These are phyloP conservation scores for Drechmeria coniospora DNA, from an alignment of 2,329 filamentous ascomycete genomes.

Conservation along the genomic window DNA sequence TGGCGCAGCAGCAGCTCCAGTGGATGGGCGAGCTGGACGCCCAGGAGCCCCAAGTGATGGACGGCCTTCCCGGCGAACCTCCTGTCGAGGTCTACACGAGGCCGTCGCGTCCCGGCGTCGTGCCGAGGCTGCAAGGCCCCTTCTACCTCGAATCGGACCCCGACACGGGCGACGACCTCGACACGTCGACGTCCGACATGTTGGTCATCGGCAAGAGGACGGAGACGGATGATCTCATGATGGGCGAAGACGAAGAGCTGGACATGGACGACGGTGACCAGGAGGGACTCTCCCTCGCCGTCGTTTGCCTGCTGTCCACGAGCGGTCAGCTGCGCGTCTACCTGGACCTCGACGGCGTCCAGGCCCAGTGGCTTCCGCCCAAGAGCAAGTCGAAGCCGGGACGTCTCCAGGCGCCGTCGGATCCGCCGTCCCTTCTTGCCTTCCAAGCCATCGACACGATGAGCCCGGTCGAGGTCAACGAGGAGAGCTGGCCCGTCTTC, in stretches of 20 bases:
- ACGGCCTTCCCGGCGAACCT: constrained; percentile 31
- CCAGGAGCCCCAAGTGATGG: constrained; percentile 43
- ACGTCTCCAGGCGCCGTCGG: constrained; percentile 20
- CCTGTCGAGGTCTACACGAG: constrained; percentile 39
- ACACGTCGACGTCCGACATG: constrained; percentile 44
- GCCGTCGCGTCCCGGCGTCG: constrained; percentile 38
- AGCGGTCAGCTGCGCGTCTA: constrained; percentile 47
- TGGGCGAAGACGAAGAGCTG: constrained; percentile 47
- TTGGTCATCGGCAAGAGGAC: constrained; percentile 47
- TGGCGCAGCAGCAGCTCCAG: constrained; percentile 48
- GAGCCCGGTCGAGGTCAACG: constrained; percentile 34
- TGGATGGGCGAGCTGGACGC: constrained; percentile 53
- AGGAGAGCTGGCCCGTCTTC: constrained; percentile 47
- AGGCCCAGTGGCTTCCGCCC: constrained; percentile 51
- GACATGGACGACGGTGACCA: constrained; percentile 40
- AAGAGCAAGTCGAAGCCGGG: constrained; percentile 32
- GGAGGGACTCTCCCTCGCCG: constrained; percentile 43
- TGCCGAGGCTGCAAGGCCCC: constrained; percentile 47
- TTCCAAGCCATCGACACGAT: constrained; percentile 50
- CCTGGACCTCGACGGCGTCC: constrained; percentile 44
- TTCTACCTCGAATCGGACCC: constrained; percentile 41
- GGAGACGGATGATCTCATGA: constrained; percentile 43
- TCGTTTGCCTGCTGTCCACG: constrained; percentile 44
- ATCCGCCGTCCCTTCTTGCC: constrained; percentile 36
- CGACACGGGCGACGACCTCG: constrained; percentile 39